Conservation (phyloP, 1,284 basidiomycete genomes). For the Rhodotorula sp. region DNA sequence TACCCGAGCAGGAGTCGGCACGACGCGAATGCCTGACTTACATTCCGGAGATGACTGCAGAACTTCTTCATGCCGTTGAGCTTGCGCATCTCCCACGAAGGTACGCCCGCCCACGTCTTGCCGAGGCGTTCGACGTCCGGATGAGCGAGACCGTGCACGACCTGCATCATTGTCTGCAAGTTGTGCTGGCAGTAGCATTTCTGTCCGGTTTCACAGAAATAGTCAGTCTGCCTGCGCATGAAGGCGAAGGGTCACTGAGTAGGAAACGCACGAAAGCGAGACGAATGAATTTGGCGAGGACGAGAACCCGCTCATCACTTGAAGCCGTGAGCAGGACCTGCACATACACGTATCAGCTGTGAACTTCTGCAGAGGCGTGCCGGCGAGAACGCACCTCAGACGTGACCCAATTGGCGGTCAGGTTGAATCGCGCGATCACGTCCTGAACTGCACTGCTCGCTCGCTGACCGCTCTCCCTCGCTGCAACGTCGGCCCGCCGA, state of each 20-base stretch:
- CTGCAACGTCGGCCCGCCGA: constrained; percentile 66
- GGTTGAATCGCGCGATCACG: constrained; percentile 81
- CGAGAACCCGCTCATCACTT: constrained; percentile 60
- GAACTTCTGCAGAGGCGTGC: no score
- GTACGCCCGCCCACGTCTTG: constrained; percentile 66
- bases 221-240: constrained; percentile 10
- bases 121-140: constrained; percentile 71
- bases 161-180: constrained; percentile 76
- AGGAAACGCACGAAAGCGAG: constrained; percentile 71
- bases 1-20: no score
- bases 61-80: constrained; percentile 72
- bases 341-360: not conserved
- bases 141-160: constrained; percentile 73
- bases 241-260: not conserved
- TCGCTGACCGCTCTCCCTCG: constrained; percentile 48
- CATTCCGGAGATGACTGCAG: constrained; percentile 67
- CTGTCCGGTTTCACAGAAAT: constrained; percentile 52
- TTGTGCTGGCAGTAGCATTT: constrained; percentile 79
- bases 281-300: constrained; percentile 78
- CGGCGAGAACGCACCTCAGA: constrained; percentile 53
- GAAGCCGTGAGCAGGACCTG: constrained; percentile 49
- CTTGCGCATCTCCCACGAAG: constrained; percentile 71
- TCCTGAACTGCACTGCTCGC: constrained; percentile 56
- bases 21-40: constrained; percentile 53
- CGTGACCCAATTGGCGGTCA: constrained; percentile 69